A percentile compares a stretch with the other conserved stretches of the same genome.
phyloP scores from a whole-genome alignment of 305 asterid genomes.

The Ilex paraguariensis region DNA sequence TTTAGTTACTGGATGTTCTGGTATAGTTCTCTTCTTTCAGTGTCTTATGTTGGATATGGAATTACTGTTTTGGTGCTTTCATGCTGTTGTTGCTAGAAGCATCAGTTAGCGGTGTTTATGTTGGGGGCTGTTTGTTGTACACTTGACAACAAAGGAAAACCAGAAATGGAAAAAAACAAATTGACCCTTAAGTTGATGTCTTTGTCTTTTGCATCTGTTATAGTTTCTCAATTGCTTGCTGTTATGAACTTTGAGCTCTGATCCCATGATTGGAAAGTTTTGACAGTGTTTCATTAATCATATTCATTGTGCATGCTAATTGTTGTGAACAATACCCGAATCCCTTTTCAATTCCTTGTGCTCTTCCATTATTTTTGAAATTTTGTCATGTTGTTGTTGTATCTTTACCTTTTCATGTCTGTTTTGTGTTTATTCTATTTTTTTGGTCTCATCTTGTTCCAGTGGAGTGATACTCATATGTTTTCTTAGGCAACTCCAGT shows the following conservation, averaged over 20 bases:
- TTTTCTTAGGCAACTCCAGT: too few relatives aligned
- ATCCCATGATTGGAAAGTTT: too few relatives aligned
- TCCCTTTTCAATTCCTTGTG: too few relatives aligned
- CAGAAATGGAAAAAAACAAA: constrained; percentile 1
- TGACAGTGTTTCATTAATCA: too few relatives aligned
- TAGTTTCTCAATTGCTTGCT: neutral
- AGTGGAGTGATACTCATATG: too few relatives aligned
- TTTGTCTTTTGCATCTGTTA: neutral
- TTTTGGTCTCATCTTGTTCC: too few relatives aligned
- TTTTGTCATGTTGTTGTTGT: too few relatives aligned
- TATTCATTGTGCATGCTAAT: too few relatives aligned
- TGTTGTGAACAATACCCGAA: too few relatives aligned
- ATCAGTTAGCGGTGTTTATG: constrained; percentile 19
- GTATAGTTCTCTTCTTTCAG: constrained; percentile 22
- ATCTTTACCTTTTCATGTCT: too few relatives aligned
- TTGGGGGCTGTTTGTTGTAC: constrained; percentile 2
- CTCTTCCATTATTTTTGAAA: too few relatives aligned
- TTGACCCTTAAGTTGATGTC: constrained; percentile 1
- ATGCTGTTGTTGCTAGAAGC: constrained; percentile 18
- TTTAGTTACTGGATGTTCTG: constrained; percentile 28
- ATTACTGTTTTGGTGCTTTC: constrained; percentile 14
- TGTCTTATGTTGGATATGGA: constrained; percentile 19
- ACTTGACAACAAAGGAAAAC: constrained; percentile 7
- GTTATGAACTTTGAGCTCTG: neutral
- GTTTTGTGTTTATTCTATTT: too few relatives aligned